phyloP scores from a whole-genome alignment of 345 rosid genomes.

The Eucalyptus tenuipes region DNA sequence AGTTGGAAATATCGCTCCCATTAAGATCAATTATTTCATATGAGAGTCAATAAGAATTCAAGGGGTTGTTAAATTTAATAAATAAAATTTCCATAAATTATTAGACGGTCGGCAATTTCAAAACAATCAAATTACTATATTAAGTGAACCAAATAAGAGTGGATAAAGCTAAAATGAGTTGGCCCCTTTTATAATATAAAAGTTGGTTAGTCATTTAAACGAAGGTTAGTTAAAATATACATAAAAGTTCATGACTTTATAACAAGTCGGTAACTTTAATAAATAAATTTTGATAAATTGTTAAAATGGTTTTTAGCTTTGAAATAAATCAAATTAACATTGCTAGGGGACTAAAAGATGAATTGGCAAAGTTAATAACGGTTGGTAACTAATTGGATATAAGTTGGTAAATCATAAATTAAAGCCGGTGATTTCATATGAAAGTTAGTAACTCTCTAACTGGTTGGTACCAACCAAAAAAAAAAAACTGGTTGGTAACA shows the following conservation, averaged over 20 bases:
- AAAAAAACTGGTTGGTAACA: too few species aligned
- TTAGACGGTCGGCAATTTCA: not conserved
- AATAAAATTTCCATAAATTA: not conserved
- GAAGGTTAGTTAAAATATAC: not conserved
- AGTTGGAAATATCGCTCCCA: not conserved
- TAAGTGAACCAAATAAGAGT: not conserved
- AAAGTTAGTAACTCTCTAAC: not conserved
- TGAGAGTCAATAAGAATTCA: not conserved
- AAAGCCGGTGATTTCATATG: not conserved
- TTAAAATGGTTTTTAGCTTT: not conserved
- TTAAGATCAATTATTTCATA: not conserved
- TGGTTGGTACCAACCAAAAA: not conserved
- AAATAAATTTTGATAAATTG: not conserved
- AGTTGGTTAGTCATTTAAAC: not conserved
- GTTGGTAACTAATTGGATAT: not conserved
- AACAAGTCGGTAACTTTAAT: not conserved
- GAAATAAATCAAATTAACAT: not conserved
- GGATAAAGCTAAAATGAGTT: not conserved
- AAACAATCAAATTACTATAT: not conserved
- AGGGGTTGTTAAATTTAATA: not conserved
- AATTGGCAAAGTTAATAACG: not conserved
- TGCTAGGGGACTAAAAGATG: not conserved
- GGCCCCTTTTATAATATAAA: not conserved
- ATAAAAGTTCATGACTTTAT: not conserved
- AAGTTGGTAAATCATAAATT: not conserved